Percentiles rank a stretch among this genome's conserved stretches.
phyloP scores from a whole-genome alignment of 83 land plant genomes.

The Picea abies region DNA sequence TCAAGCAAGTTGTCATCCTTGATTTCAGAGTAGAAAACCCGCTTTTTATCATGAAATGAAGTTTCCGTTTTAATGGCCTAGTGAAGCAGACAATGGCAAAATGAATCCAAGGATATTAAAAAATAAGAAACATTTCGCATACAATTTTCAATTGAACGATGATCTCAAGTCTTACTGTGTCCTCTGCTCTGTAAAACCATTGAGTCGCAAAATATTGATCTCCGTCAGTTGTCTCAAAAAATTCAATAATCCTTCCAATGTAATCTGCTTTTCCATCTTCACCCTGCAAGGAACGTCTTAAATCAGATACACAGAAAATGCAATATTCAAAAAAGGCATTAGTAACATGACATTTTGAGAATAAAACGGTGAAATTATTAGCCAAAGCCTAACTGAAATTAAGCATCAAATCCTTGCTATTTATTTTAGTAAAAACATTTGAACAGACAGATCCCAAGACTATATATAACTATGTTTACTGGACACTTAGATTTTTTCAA shows the following conservation, averaged over 20 bases:
- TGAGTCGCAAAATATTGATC: constrained; percentile 57
- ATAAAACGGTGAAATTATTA: background rate
- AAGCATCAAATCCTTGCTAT: background rate
- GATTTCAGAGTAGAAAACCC: constrained; percentile 76
- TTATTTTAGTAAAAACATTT: too few species aligned
- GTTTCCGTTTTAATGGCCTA: constrained; percentile 54
- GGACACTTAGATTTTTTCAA: too few species aligned
- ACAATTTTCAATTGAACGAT: background rate
- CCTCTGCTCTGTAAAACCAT: constrained; percentile 78
- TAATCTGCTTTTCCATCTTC: constrained; percentile 43
- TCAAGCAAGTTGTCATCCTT: constrained; percentile 77
- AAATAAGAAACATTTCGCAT: background rate
- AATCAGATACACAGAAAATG: background rate
- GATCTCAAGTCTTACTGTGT: constrained; percentile 54
- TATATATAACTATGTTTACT: background rate
- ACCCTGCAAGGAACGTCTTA: constrained; percentile 30
- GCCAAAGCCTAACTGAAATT: background rate
- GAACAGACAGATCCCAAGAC: background rate
- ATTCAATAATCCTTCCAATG: constrained; percentile 77
- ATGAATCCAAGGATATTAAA: background rate
- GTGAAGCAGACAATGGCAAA: background rate
- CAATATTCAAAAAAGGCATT: background rate
- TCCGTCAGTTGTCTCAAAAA: constrained; percentile 59
- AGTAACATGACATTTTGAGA: background rate
- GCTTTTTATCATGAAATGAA: constrained; percentile 40